These are phyloP conservation scores for Ogataea minuta DNA, from an alignment of 805 yeast species.

Conservation along the genomic window DNA sequence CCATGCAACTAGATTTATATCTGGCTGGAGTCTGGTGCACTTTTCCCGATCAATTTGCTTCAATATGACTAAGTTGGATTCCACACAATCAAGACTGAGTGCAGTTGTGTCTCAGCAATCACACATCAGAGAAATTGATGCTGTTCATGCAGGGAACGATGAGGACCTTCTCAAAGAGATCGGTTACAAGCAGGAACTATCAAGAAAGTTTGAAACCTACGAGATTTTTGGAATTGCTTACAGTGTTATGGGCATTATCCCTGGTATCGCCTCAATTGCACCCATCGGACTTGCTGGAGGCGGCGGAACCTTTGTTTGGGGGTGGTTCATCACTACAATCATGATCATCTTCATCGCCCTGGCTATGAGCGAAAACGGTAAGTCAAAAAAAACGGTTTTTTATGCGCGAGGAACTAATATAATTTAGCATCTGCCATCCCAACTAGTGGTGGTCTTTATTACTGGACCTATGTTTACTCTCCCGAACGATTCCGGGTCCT, in stretches of 20 bases:
- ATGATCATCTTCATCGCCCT: slow-evolving; percentile 59
- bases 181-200: slow-evolving; percentile 69
- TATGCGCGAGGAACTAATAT: slow-evolving; percentile 1
- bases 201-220: slow-evolving; percentile 55
- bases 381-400: background rate
- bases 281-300: slow-evolving; percentile 58
- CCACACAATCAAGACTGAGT: slow-evolving; percentile 2
- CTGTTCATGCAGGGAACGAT: slow-evolving; percentile 27
- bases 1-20: slow-evolving; percentile 1
- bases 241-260: slow-evolving; percentile 71
- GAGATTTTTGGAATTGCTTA: slow-evolving; percentile 72
- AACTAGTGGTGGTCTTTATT: slow-evolving; percentile 72
- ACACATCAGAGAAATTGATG: slow-evolving; percentile 27
- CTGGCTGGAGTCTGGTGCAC: background rate
- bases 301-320: slow-evolving; percentile 66
- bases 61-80: slow-evolving; percentile 7
- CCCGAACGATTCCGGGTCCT: slow-evolving; percentile 52
- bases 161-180: slow-evolving; percentile 47
- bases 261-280: slow-evolving; percentile 58
- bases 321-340: slow-evolving; percentile 60
- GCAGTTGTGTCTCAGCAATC: slow-evolving; percentile 15
- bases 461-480: slow-evolving; percentile 66
- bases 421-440: slow-evolving; percentile 62
- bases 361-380: slow-evolving; percentile 51
- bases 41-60: no score